These are phyloP conservation scores for Globisporangium viniferum DNA, from an alignment of 352 stramenopile genomes.

Conservation along the genomic window DNA sequence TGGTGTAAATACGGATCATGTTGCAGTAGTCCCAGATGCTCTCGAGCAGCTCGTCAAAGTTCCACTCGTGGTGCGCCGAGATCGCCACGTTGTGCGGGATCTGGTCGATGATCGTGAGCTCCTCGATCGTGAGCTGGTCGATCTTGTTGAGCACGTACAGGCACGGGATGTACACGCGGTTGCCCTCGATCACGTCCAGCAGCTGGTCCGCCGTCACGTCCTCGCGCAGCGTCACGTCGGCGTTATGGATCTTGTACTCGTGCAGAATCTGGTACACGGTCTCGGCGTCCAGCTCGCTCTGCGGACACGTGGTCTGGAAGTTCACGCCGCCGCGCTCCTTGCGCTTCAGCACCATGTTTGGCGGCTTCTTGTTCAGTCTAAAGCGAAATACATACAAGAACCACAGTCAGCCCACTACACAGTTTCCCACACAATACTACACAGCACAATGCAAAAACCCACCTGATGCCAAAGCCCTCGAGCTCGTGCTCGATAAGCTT, in stretches of 20 bases:
- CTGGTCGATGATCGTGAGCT: slow-evolving; percentile 98
- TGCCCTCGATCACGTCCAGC: slow-evolving; percentile 99
- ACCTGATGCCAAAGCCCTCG: slow-evolving; percentile 97
- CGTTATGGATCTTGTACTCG: slow-evolving; percentile 99
- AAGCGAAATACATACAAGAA: background rate
- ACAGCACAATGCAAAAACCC: background rate
- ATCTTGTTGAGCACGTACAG: slow-evolving; percentile 99
- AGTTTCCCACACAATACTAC: background rate
- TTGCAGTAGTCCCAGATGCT: slow-evolving; percentile 98
- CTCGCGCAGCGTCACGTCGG: slow-evolving; percentile 94
- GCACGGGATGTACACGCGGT: slow-evolving; percentile 97
- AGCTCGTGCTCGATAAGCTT: slow-evolving; percentile 99
- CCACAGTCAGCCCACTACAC: background rate
- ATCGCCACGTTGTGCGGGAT: slow-evolving; percentile 98
- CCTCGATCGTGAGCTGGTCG: slow-evolving; percentile 98
- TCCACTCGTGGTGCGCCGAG: slow-evolving; percentile 96
- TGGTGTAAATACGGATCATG: slow-evolving; percentile 99
- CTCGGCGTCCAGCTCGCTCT: slow-evolving; percentile 94
- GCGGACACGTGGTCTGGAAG: slow-evolving; percentile 93
- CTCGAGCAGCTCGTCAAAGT: slow-evolving; percentile 96
- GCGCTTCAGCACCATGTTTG: slow-evolving; percentile 96
- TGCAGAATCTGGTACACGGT: slow-evolving; percentile 94
- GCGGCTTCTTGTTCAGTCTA: slow-evolving; percentile 95
- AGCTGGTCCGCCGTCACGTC: slow-evolving; percentile 98
- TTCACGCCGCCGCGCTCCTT: slow-evolving; percentile 98